These are phyloP conservation scores for Echeveria elegans DNA, from an alignment of 164 flowering plant species.

Conservation along the genomic window DNA sequence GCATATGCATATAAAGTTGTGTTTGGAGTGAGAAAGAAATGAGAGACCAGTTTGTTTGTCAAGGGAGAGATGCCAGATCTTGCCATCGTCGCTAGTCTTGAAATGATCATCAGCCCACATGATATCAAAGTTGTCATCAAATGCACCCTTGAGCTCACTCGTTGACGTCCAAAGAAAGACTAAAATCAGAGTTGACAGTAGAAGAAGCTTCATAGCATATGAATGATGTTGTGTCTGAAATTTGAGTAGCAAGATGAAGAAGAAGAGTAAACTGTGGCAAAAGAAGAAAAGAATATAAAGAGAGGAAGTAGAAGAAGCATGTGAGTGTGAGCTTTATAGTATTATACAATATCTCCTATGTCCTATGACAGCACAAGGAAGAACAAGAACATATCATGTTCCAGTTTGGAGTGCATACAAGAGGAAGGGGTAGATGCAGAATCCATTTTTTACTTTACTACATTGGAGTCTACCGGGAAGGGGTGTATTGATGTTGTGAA, in stretches of 20 bases:
- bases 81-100: constrained; percentile 78
- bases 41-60: constrained; percentile 67
- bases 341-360: too few species aligned
- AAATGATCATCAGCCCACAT: constrained; percentile 82
- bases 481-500: neutral
- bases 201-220: neutral
- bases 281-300: neutral
- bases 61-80: constrained; percentile 76
- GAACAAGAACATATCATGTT: neutral
- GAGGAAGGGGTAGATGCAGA: neutral
- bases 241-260: neutral
- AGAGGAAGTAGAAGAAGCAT: neutral
- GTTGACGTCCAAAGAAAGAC: constrained; percentile 14
- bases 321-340: neutral
- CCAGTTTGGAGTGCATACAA: too few species aligned
- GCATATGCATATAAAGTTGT: neutral
- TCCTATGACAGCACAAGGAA: neutral
- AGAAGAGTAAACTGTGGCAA: neutral
- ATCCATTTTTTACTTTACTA: neutral
- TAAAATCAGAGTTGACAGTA: neutral
- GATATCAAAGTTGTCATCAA: constrained; percentile 55
- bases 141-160: constrained; percentile 27
- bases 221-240: neutral
- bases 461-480: neutral
- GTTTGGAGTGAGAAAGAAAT: neutral